phyloP scores from a whole-genome alignment of 768 basidiomycete genomes.

The Clitopilus hobsonii region DNA sequence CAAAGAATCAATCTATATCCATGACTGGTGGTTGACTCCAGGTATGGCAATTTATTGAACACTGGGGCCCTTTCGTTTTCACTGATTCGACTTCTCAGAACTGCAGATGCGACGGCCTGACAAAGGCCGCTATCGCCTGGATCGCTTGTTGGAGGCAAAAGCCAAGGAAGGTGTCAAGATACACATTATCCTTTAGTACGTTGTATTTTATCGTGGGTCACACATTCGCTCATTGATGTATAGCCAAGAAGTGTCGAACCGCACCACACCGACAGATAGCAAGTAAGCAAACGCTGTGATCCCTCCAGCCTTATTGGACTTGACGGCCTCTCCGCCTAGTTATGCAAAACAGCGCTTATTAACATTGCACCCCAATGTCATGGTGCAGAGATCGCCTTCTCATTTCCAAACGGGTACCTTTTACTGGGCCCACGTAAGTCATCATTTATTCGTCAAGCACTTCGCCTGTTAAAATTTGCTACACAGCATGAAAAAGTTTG shows the following conservation, averaged over 20 bases:
- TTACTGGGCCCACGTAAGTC: conserved; percentile 91
- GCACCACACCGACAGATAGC: conserved; percentile 93
- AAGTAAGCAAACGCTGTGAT: conserved; percentile 44
- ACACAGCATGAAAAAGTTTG: conserved; percentile 93
- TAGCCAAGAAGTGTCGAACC: conserved; percentile 92
- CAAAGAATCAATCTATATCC: conserved; percentile 86
- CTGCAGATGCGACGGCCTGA: conserved; percentile 80
- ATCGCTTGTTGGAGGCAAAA: conserved; percentile 81
- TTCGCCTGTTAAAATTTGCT: background rate
- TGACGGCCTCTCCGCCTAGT: conserved; percentile 26
- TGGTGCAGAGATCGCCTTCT: conserved; percentile 95
- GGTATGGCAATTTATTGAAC: conserved; percentile 34
- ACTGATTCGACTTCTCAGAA: conserved; percentile 38
- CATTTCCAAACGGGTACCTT: conserved; percentile 97
- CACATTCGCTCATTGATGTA: conserved; percentile 4
- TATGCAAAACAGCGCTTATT: conserved; percentile 84
- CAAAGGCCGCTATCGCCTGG: conserved; percentile 82
- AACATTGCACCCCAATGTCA: conserved; percentile 84
- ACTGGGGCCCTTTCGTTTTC: background rate
- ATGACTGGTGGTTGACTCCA: conserved; percentile 98
- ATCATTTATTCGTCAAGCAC: background rate
- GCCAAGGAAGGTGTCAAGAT: conserved; percentile 96
- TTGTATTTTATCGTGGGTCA: conserved; percentile 2
- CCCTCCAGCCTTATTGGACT: conserved; percentile 6
- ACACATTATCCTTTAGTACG: conserved; percentile 90